A percentile compares a stretch with the other conserved stretches of the same genome.
These are phyloP conservation scores for Colletotrichum musae DNA, from an alignment of 2,329 filamentous ascomycete genomes.

Conservation along the genomic window DNA sequence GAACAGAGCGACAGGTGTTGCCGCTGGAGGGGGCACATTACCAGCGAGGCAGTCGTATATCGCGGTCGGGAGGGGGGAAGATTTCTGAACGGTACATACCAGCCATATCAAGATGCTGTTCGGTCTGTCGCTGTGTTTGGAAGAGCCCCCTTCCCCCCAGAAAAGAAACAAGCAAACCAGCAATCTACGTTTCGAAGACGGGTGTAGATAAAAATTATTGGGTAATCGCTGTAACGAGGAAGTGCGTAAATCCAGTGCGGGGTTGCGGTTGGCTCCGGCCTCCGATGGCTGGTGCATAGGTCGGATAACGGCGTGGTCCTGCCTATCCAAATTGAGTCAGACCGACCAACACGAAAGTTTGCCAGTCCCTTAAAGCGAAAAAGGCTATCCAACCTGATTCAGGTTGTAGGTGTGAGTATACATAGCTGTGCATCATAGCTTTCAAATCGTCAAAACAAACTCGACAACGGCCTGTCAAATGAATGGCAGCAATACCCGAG, in stretches of 20 bases:
- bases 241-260: slow-evolving; percentile 14
- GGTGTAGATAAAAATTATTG: slow-evolving; percentile 25
- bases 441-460: too few species aligned
- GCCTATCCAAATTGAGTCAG: neutral
- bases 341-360: too few species aligned
- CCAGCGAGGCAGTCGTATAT: slow-evolving; percentile 31
- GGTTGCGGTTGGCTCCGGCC: slow-evolving; percentile 33
- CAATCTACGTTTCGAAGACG: neutral
- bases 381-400: too few species aligned
- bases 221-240: neutral
- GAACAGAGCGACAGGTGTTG: slow-evolving; percentile 3
- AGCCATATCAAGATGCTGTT: slow-evolving; percentile 37
- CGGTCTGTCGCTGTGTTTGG: slow-evolving; percentile 4
- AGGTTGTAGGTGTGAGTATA: too few species aligned
- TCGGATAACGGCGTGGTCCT: slow-evolving; percentile 11
- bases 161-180: neutral
- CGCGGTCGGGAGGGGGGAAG: slow-evolving; percentile 10
- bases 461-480: too few species aligned
- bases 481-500: too few species aligned
- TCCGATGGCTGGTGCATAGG: slow-evolving; percentile 6
- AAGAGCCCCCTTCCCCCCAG: slow-evolving; percentile 24
- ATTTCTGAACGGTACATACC: slow-evolving; percentile 39
- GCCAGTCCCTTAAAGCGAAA: too few species aligned
- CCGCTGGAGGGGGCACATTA: slow-evolving; percentile 22
- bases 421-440: too few species aligned